phyloP scores from a whole-genome alignment of 179 eudicot genomes.

The Heliamphora pulchella region DNA sequence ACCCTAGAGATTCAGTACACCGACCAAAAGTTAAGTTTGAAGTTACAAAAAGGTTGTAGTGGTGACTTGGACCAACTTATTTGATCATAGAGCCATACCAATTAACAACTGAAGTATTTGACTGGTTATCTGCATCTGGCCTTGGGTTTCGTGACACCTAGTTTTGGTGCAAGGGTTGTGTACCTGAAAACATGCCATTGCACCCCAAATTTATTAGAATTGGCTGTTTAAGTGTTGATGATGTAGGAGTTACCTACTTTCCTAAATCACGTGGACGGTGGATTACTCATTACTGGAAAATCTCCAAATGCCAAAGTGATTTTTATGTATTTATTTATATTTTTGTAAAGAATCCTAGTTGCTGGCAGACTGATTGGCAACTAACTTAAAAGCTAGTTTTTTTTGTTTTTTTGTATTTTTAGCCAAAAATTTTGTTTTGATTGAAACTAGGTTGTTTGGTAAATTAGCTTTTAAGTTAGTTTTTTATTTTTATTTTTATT shows the following conservation, averaged over 20 bases:
- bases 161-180: not conserved
- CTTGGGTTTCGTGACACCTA: not conserved
- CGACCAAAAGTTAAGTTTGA: not conserved
- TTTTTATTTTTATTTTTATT: too few relatives aligned
- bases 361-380: too few relatives aligned
- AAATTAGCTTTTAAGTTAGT: too few relatives aligned
- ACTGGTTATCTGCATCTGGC: constrained; percentile 4
- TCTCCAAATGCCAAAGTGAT: not conserved
- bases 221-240: not conserved
- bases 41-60: not conserved
- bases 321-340: not conserved
- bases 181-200: not conserved
- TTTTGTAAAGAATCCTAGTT: too few relatives aligned
- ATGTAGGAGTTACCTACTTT: not conserved
- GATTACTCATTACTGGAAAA: not conserved
- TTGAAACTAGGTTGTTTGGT: too few relatives aligned
- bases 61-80: not conserved
- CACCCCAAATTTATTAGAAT: not conserved
- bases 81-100: not conserved
- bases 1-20: not conserved
- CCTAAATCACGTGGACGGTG: not conserved
- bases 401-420: too few relatives aligned
- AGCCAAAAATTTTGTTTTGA: too few relatives aligned
- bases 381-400: too few relatives aligned
- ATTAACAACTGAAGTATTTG: not conserved